These are phyloP conservation scores for Jaapia argillacea DNA, from an alignment of 768 basidiomycete species.

Conservation along the genomic window DNA sequence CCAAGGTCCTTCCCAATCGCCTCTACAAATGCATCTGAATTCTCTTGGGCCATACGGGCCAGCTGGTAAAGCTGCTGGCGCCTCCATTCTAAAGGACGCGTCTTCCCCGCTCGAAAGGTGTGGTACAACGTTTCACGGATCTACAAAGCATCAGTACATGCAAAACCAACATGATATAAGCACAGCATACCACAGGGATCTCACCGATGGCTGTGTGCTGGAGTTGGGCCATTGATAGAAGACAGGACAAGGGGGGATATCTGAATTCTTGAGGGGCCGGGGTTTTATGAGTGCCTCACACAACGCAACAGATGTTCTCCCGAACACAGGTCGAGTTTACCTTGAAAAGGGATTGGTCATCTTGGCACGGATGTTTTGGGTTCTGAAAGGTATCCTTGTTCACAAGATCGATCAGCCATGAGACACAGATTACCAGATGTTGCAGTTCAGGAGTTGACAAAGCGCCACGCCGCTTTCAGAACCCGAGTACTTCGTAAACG, in stretches of 20 bases:
- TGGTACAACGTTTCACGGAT: not conserved
- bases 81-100: conserved; percentile 1
- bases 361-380: too few species aligned
- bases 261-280: not conserved
- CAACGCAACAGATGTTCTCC: not conserved
- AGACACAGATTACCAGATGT: too few species aligned
- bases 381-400: too few species aligned
- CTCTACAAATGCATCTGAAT: conserved; percentile 1
- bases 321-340: too few species aligned
- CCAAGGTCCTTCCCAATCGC: conserved; percentile 2
- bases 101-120: conserved; percentile 1
- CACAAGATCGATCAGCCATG: too few species aligned
- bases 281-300: not conserved
- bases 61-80: conserved; percentile 5
- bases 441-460: too few species aligned
- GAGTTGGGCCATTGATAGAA: not conserved
- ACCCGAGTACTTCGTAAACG: too few species aligned
- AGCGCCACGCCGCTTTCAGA: too few species aligned
- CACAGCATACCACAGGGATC: not conserved
- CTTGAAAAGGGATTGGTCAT: too few species aligned
- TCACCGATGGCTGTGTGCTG: not conserved
- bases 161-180: not conserved
- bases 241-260: not conserved
- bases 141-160: not conserved
- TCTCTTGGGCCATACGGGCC: conserved; percentile 3